Percentiles rank a stretch among this genome's conserved stretches.
These are phyloP conservation scores for Pholiota molesta DNA, from an alignment of 768 basidiomycete species.

Conservation along the genomic window DNA sequence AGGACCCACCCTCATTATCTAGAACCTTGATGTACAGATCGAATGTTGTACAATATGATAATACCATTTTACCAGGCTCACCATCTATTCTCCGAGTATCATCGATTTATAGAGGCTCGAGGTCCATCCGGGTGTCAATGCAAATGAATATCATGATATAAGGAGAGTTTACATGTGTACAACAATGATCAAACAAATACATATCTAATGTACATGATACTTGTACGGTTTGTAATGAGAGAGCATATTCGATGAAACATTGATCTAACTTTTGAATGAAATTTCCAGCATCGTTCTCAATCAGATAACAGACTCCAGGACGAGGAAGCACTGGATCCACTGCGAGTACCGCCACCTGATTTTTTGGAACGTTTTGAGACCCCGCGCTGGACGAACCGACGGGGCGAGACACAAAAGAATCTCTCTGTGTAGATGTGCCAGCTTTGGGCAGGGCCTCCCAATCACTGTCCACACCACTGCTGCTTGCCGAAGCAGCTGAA, in stretches of 20 bases:
- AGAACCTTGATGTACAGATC: neutral
- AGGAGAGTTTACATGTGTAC: neutral
- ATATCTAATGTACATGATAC: neutral
- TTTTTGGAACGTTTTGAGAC: neutral
- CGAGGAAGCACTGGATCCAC: neutral
- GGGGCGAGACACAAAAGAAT: neutral
- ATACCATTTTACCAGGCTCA: neutral
- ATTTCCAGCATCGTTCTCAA: neutral
- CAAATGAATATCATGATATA: neutral
- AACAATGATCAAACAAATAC: too few relatives aligned
- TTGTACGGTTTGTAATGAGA: neutral
- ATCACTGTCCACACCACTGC: slow-evolving; percentile 5
- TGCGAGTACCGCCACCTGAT: neutral
- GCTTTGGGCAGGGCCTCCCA: neutral
- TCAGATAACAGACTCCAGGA: neutral
- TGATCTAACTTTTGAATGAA: too few relatives aligned
- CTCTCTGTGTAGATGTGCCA: neutral
- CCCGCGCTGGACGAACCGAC: neutral
- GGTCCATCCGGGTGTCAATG: neutral
- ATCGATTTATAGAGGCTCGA: too few relatives aligned
- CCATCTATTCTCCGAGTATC: neutral
- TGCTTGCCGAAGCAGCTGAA: neutral
- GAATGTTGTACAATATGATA: neutral
- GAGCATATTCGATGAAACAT: too few relatives aligned
- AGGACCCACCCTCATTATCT: too few relatives aligned